A percentile compares a stretch with the other conserved stretches of the same genome.
phyloP scores from a whole-genome alignment of 2,329 filamentous ascomycete species.

The Cladosporium sp. region DNA sequence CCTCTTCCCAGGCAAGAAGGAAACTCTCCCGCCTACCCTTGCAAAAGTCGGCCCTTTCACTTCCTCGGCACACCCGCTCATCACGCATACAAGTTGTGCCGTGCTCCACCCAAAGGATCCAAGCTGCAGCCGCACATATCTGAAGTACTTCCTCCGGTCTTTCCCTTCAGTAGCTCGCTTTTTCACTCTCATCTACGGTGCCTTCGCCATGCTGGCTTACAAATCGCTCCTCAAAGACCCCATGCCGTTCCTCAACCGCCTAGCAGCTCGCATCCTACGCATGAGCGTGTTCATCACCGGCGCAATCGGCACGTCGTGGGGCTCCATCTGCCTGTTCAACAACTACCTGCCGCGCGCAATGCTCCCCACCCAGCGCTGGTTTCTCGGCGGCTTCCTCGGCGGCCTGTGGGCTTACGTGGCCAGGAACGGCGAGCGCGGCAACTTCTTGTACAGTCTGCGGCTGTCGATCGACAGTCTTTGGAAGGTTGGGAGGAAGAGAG shows the following conservation, averaged over 20 bases:
- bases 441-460: slow-evolving; percentile 74
- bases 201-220: slow-evolving; percentile 64
- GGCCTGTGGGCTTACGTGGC: slow-evolving; percentile 82
- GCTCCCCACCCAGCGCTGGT: slow-evolving; percentile 79
- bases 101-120: slow-evolving; percentile 82
- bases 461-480: slow-evolving; percentile 76
- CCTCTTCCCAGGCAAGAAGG: slow-evolving; percentile 62
- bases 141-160: slow-evolving; percentile 78
- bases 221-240: slow-evolving; percentile 64
- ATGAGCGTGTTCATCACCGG: slow-evolving; percentile 74
- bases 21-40: slow-evolving; percentile 56
- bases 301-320: slow-evolving; percentile 82
- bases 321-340: slow-evolving; percentile 83
- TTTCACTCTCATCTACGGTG: slow-evolving; percentile 67
- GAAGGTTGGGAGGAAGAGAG: slow-evolving; percentile 88
- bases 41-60: slow-evolving; percentile 68
- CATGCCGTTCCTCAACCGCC: slow-evolving; percentile 56
- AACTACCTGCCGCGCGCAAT: slow-evolving; percentile 65
- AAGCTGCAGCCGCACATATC: slow-evolving; percentile 78
- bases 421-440: slow-evolving; percentile 54
- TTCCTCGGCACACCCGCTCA: slow-evolving; percentile 77
- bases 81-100: slow-evolving; percentile 79
- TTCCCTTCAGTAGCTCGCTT: slow-evolving; percentile 74
- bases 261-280: slow-evolving; percentile 65
- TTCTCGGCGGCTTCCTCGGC: slow-evolving; percentile 77